Evolutionary conservation across 2,329 filamentous ascomycete genomes (phyloP).

Genomic region (Falciphora oryzae): DNA sequence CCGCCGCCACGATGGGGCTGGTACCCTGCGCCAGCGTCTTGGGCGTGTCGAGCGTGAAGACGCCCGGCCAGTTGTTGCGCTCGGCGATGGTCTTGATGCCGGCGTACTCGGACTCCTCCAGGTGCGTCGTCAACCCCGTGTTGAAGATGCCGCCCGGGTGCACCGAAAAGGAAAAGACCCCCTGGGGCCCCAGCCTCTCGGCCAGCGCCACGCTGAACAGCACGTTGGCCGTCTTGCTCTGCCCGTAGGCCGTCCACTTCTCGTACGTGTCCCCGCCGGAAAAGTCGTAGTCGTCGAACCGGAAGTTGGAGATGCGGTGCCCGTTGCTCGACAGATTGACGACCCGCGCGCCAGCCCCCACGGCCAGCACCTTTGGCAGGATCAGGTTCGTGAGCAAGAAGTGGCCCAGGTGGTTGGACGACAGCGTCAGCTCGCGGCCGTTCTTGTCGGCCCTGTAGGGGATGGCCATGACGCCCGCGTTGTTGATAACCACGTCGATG

Average conservation of each 20-base stretch:
- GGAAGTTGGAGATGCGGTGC: conserved; percentile 34
- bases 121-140: conserved; percentile 11
- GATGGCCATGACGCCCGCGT: conserved; percentile 32
- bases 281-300: conserved; percentile 39
- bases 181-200: conserved; percentile 23
- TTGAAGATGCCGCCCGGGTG: conserved; percentile 32
- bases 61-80: conserved; percentile 16
- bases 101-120: conserved; percentile 15
- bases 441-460: conserved; percentile 27
- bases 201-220: conserved; percentile 36
- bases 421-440: conserved; percentile 37
- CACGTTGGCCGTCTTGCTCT: conserved; percentile 47
- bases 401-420: conserved; percentile 44
- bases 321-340: conserved; percentile 37
- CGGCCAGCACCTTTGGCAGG: conserved; percentile 34
- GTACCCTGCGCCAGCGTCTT: conserved; percentile 24
- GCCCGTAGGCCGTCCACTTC: conserved; percentile 37
- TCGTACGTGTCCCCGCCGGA: conserved; percentile 31
- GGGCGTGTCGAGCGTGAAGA: conserved; percentile 6
- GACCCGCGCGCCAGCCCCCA: conserved; percentile 27
- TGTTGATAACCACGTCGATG: conserved; percentile 35
- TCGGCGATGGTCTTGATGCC: conserved; percentile 19
- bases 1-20: conserved; percentile 30
- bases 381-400: conserved; percentile 44
- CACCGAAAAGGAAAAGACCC: conserved; percentile 32